phyloP scores from a whole-genome alignment of 805 yeast genomes.

The Wickerhamomyces bovis region DNA sequence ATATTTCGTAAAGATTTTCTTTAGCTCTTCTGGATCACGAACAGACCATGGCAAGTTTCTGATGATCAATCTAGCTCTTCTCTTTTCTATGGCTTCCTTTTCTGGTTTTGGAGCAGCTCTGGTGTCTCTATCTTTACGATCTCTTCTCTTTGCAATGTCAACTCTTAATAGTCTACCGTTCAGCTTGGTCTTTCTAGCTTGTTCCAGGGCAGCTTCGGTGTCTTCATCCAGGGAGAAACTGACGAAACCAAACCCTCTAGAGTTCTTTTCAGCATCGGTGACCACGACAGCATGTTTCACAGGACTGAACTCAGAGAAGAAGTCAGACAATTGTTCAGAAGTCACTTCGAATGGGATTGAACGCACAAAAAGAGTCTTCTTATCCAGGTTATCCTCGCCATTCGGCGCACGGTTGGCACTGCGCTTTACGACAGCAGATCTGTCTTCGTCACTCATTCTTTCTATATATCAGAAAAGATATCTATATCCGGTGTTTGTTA shows the following conservation, averaged over 20 bases:
- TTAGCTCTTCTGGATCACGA: constrained; percentile 66
- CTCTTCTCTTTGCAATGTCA: constrained; percentile 90
- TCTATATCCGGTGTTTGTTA: background rate
- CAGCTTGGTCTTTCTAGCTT: constrained; percentile 60
- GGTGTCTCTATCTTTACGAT: constrained; percentile 40
- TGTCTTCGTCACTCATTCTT: constrained; percentile 9
- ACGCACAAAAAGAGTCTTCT: constrained; percentile 74
- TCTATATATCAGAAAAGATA: background rate
- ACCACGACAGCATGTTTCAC: constrained; percentile 94
- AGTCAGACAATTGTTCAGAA: constrained; percentile 73
- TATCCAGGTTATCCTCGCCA: constrained; percentile 28
- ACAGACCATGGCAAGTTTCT: constrained; percentile 97
- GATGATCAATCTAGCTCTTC: constrained; percentile 80
- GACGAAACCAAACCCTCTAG: constrained; percentile 95
- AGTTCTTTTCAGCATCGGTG: constrained; percentile 64
- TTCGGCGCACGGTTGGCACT: background rate
- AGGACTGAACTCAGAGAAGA: constrained; percentile 88
- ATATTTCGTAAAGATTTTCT: constrained; percentile 61
- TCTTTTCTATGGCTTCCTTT: constrained; percentile 50
- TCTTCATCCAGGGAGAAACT: constrained; percentile 84
- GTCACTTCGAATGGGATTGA: constrained; percentile 78
- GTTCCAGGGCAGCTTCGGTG: constrained; percentile 64
- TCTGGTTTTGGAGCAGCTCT: constrained; percentile 1
- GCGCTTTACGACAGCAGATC: background rate
- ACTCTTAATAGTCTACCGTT: constrained; percentile 62